These are phyloP conservation scores for Globisporangium abappressorium DNA, from an alignment of 352 stramenopile genomes.

Conservation along the genomic window DNA sequence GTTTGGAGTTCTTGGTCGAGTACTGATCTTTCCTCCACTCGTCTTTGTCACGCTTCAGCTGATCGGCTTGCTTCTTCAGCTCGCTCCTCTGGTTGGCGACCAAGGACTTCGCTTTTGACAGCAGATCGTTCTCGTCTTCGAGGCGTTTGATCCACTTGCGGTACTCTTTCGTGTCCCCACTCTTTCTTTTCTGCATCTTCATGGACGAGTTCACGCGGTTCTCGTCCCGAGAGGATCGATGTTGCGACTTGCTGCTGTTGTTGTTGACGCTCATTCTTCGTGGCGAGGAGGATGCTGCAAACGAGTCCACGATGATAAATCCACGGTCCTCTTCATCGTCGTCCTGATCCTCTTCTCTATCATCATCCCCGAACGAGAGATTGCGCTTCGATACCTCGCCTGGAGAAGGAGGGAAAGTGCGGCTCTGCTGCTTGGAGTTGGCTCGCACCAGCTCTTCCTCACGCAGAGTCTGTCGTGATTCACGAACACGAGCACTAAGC, in stretches of 20 bases:
- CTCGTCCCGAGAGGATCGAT: not conserved
- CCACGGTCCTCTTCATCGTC: not conserved
- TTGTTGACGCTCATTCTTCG: constrained; percentile 8
- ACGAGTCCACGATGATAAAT: not conserved
- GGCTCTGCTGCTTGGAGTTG: not conserved
- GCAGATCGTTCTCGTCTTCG: constrained; percentile 38
- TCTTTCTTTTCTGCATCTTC: constrained; percentile 9
- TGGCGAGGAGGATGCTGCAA: constrained; percentile 2
- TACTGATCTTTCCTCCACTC: constrained; percentile 46
- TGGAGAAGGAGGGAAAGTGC: not conserved
- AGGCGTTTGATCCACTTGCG: constrained; percentile 50
- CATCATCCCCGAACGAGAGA: not conserved
- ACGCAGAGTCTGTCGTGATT: constrained; percentile 30
- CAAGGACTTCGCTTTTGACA: constrained; percentile 41
- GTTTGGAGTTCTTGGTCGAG: constrained; percentile 1
- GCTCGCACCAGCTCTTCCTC: constrained; percentile 33
- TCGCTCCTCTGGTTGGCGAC: constrained; percentile 45
- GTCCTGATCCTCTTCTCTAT: not conserved
- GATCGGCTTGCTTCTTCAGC: constrained; percentile 47
- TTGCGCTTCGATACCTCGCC: not conserved
- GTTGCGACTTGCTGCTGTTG: constrained; percentile 10
- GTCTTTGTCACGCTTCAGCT: constrained; percentile 48
- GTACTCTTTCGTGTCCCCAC: constrained; percentile 13
- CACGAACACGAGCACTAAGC: constrained; percentile 26
- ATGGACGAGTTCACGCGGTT: not conserved